These are phyloP conservation scores for Solanum piurae DNA, from an alignment of 257 asterid genomes.

Conservation along the genomic window DNA sequence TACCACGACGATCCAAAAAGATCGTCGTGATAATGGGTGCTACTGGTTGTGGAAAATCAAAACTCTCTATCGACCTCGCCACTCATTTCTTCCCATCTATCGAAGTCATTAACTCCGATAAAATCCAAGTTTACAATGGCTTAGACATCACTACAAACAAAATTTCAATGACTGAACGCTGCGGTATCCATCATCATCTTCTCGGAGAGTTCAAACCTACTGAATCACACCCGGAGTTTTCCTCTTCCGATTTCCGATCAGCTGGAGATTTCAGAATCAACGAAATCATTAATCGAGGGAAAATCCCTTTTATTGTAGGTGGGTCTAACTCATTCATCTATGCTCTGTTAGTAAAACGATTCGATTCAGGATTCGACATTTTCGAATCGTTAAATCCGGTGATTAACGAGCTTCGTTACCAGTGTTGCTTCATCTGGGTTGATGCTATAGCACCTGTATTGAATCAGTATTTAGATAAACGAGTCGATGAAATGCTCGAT, in stretches of 20 bases:
- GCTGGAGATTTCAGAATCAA: slow-evolving; percentile 24
- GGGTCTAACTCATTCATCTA: slow-evolving; percentile 80
- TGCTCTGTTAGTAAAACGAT: slow-evolving; percentile 38
- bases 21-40: slow-evolving; percentile 73
- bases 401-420: slow-evolving; percentile 31
- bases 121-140: slow-evolving; percentile 65
- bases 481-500: slow-evolving; percentile 81
- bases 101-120: slow-evolving; percentile 81
- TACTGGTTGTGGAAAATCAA: slow-evolving; percentile 85
- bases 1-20: slow-evolving; percentile 6
- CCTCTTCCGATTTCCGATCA: slow-evolving; percentile 45
- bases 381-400: slow-evolving; percentile 20
- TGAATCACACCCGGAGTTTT: slow-evolving; percentile 49
- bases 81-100: slow-evolving; percentile 54
- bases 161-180: slow-evolving; percentile 43
- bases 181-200: slow-evolving; percentile 56
- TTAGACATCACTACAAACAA: slow-evolving; percentile 75
- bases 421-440: slow-evolving; percentile 67
- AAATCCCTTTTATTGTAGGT: slow-evolving; percentile 59
- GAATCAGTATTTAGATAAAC: slow-evolving; percentile 32
- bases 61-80: slow-evolving; percentile 64
- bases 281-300: slow-evolving; percentile 21
- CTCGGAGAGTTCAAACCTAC: slow-evolving; percentile 55
- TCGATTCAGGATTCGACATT: slow-evolving; percentile 31
- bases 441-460: slow-evolving; percentile 48